These are phyloP conservation scores for Phytophthora hybrid DNA, from an alignment of 352 stramenopile species.

Conservation along the genomic window DNA sequence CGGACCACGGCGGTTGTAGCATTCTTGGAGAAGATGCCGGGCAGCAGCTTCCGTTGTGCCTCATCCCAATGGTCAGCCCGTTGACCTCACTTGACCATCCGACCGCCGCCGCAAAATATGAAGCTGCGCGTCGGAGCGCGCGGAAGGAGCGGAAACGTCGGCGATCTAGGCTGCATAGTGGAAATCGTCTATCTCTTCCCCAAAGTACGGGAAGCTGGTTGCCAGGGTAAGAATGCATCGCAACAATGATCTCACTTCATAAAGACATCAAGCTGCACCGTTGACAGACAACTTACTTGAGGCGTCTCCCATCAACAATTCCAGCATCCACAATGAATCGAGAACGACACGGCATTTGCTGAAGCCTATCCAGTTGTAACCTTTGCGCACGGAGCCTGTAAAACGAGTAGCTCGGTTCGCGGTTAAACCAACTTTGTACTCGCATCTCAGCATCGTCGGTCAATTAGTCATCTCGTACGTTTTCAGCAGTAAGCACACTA, in stretches of 20 bases:
- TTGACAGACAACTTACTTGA: not conserved
- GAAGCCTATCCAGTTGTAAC: constrained; percentile 17
- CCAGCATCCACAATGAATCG: constrained; percentile 2
- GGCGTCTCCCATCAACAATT: not conserved
- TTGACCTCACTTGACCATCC: constrained; percentile 73
- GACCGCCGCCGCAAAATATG: constrained; percentile 61
- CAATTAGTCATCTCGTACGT: not conserved
- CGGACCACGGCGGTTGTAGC: not conserved
- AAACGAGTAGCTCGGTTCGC: constrained; percentile 12
- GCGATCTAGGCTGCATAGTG: constrained; percentile 10
- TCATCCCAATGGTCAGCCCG: constrained; percentile 78
- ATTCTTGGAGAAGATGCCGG: constrained; percentile 20
- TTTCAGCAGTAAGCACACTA: not conserved
- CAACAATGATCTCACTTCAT: not conserved
- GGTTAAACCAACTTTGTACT: not conserved
- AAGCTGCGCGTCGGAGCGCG: constrained; percentile 49
- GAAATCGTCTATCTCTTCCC: too few relatives aligned
- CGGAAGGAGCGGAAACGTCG: constrained; percentile 35
- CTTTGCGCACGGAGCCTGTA: constrained; percentile 22
- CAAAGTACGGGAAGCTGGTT: too few relatives aligned
- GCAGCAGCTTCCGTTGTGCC: constrained; percentile 61
- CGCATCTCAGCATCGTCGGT: not conserved
- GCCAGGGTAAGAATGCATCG: too few relatives aligned
- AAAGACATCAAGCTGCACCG: not conserved
- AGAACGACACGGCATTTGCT: constrained; percentile 19